Evolutionary conservation across 441 rosid species (phyloP), one percentile per base, ranked within the genome.

Genomic region (Eruca vesicaria): DNA sequence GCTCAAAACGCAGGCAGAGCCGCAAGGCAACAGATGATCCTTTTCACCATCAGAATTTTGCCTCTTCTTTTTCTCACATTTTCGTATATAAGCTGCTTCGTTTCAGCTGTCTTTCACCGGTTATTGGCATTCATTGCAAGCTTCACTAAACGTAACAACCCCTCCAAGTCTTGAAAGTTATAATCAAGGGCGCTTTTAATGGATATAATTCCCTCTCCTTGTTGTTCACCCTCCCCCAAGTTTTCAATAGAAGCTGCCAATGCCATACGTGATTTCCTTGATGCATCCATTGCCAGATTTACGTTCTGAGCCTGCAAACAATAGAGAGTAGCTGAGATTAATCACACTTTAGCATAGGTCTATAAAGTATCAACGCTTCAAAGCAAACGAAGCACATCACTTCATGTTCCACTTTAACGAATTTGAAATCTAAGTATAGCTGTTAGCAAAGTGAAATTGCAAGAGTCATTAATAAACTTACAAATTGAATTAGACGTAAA

Each of bases 141-240:
- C 82, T 92, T 86, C 76, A 96, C 91, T 75, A 94, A 78, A 68
- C 81, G 94, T 72, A 96, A 79, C 41, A 94, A 81, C 65, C 92
- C 96, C 63, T 92, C 95, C 68, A 96, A 78, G 55, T 96, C 98
- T 58, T 92, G 98, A 81, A 92, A 96, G 84, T 84, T 90, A 78
- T 87, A 92, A 88, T 96, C 98, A 84, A 96, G 94, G 75, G 99
- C 94, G 63, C 76, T 85, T 86, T 84, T 92, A 45, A 96, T 85
- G 57, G 90, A 86, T 63, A 81, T 66, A 74, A 91, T 75, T 73
- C 83, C 84, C 62, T 94, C 98, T 81, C 81, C 84, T 33, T 73
- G 26, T 43, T 74, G 41, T 63, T 82, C 87, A 66, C 77, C 78
- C 58, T 89, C 97, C 69, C 72, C 89, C 64, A 79, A 77, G 80